Evolutionary conservation across 192 early-diverging fungal genomes (phyloP), one percentile per base, ranked within the genome.

Genomic region (Piromyces finnis): DNA sequence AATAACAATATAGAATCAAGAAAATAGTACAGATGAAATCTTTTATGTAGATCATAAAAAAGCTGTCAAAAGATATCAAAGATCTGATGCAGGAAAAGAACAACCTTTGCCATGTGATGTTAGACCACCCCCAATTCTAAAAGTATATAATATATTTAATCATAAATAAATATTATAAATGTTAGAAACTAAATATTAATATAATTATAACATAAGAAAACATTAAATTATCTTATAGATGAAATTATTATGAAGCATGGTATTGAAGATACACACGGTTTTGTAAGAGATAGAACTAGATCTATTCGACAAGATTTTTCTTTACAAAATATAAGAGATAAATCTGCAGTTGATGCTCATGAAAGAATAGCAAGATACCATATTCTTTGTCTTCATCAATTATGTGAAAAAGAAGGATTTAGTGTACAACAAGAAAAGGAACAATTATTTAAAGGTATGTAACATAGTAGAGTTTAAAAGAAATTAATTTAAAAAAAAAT

Each of bases 331-430:
- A 89, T 89, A 79, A 86, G 93, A 78, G 90, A 91, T 77, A 79
- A 83, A 11, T 88, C 88, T 68, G 92, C 96, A 0, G 87, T 96
- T 0, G 80, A 82, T 17, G 87, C 89, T 0, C 91, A 93, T 82
- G 96, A 98, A 81, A 85, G 90, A 11, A 95, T 96, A 79, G 95
- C 95, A 26, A 87, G 96, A 3, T 98, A 92, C 80, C 94, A 95
- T 81, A 94, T 96, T 29, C 79, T 95, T 13, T 92, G 91, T 59
- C 84, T 92, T 17, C 93, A 94, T 79, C 82, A 89, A 29, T 86
- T 96, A 37, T 93, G 91, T 82, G 93, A 91, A 27, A 79, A 86
- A 32, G 88, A 90, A 81, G 88, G 83, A 16, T 92, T 95, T 79
- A 91, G 87, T 35, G 86, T 91, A 78, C 92, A 94, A 80, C 94